A percentile compares a stretch with the other conserved stretches of the same genome.
Evolutionary conservation across 345 rosid species (phyloP).

Genomic region (Conringia planisiliqua): DNA sequence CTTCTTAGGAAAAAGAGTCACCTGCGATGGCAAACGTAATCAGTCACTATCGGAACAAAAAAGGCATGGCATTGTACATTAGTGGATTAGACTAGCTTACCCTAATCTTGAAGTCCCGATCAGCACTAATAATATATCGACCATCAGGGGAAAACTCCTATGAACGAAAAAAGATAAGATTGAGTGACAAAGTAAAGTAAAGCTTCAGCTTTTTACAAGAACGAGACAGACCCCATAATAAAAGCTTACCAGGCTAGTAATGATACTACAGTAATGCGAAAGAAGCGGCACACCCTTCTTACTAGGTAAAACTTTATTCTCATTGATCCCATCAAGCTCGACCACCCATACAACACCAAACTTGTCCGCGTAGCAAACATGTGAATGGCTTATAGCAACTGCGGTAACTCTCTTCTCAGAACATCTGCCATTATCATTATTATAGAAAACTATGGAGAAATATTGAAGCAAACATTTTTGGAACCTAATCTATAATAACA

Average conservation of each 20-base stretch:
- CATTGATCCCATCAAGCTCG: constrained; percentile 45
- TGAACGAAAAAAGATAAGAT: constrained; percentile 16
- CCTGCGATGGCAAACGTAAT: constrained; percentile 42
- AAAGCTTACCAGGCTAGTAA: constrained; percentile 69
- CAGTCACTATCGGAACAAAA: constrained; percentile 10
- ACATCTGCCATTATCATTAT: constrained; percentile 37
- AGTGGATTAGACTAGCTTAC: constrained; percentile 41
- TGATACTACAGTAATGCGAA: constrained; percentile 95
- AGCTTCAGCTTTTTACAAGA: neutral
- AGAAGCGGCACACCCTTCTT: constrained; percentile 68
- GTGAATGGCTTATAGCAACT: constrained; percentile 60
- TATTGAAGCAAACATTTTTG: neutral
- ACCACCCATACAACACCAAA: constrained; percentile 97
- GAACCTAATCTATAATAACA: neutral
- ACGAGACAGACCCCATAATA: neutral
- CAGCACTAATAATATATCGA: constrained; percentile 67
- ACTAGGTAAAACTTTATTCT: constrained; percentile 33
- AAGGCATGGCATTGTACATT: neutral
- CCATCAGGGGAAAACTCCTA: constrained; percentile 95
- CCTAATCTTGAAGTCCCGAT: constrained; percentile 89
- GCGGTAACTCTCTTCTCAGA: constrained; percentile 95
- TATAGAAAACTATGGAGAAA: neutral
- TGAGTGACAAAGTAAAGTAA: neutral
- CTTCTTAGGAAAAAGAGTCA: constrained; percentile 71
- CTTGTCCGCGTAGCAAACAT: constrained; percentile 88